phyloP scores from a whole-genome alignment of 192 early-diverging fungal genomes.

The Backusella tarrabulga region DNA sequence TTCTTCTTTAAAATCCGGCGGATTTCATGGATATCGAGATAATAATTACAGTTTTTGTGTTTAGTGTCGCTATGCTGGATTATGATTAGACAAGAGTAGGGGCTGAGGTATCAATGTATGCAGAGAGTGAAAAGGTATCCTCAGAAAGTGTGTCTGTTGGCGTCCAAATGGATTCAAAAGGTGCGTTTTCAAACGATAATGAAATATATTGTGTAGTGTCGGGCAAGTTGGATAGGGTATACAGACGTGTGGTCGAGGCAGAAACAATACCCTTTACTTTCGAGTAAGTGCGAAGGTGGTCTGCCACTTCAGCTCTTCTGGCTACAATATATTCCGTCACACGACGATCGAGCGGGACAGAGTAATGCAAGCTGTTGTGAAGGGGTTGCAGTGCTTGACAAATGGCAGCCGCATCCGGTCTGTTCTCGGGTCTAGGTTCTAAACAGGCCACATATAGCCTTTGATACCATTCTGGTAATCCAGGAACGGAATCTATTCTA shows the following conservation, averaged over 20 bases:
- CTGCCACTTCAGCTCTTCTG: constrained; percentile 26
- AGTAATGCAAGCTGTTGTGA: constrained; percentile 22
- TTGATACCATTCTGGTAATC: constrained; percentile 29
- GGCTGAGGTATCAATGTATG: constrained; percentile 1
- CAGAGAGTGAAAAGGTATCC: constrained; percentile 5
- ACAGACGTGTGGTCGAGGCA: constrained; percentile 32
- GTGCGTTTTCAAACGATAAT: constrained; percentile 18
- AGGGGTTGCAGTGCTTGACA: constrained; percentile 23
- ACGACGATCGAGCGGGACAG: constrained; percentile 17
- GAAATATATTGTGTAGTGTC: constrained; percentile 14
- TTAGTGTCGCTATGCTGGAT: not conserved
- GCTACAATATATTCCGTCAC: constrained; percentile 29
- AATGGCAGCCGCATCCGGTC: constrained; percentile 28
- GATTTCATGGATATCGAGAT: not conserved
- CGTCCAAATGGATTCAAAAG: constrained; percentile 16
- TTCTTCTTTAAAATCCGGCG: not conserved
- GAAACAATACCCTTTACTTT: constrained; percentile 30
- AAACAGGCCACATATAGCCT: constrained; percentile 32
- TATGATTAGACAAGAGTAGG: not conserved
- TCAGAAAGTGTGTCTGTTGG: not conserved
- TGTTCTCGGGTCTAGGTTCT: constrained; percentile 27
- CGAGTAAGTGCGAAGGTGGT: constrained; percentile 29
- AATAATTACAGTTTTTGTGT: not conserved
- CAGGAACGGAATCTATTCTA: constrained; percentile 29
- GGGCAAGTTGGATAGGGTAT: constrained; percentile 26